Evolutionary conservation across 805 yeast genomes (phyloP), one percentile per base, ranked within the genome.

Genomic region (Teunomyces funiuensis): DNA sequence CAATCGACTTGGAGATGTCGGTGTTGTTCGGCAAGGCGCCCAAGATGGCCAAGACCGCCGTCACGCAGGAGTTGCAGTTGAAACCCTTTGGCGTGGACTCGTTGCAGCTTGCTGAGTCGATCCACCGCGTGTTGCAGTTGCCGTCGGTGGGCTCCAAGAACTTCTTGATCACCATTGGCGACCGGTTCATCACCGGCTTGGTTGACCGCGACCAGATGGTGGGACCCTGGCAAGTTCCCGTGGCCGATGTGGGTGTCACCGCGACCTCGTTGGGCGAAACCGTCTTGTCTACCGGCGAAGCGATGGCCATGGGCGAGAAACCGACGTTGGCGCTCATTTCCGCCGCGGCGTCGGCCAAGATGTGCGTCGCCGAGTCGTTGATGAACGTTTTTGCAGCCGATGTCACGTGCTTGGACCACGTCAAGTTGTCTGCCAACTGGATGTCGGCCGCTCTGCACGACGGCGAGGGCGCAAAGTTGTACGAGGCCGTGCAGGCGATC

Each of bases 201-300:
- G 84, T 93, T 47, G 98, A 95, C 57, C 83, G 99, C 62, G 99
- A 93, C 64, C 99, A 93, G 71, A 83, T 90, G 83, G 98, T 93
- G 45, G 99, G 99, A 28, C 98, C 98, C 60, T 93, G 98, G 98
- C 99, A 93, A 74, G 93, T 86, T 7, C 99, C 99, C 37, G 98
- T 93, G 23, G 93, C 98, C 13, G 98, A 93, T 61, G 97, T 90
- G 41, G 98, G 96, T 69, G 97, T 93, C 40, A 90, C 98, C 17
- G 85, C 85, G 45, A 83, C 97, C 0, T 85, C 97, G 1, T 74
- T 88, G 39, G 97, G 97, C 58, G 85, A 81, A 39, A 72, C 75
- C 5, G 61, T 85, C 39, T 64, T 83, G 47, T 51, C 68, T 3
- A 83, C 95, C n/a, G 99, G 99, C 73, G 99, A 93, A 71, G 96